Evolutionary conservation across 306 rosid genomes (phyloP).

Genomic region (Bauhinia variegata): DNA sequence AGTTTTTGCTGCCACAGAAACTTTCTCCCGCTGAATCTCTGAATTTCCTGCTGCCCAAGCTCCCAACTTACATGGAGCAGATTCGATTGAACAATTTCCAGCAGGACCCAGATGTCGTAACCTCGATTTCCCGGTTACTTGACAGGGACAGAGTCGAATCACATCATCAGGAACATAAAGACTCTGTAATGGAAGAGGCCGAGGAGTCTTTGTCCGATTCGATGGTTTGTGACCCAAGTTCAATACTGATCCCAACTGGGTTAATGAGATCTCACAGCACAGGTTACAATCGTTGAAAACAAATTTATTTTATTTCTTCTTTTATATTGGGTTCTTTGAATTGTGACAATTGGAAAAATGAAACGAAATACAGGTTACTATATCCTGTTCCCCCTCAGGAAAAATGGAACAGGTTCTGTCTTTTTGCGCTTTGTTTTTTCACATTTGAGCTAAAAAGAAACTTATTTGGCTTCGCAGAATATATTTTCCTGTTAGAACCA

Average conservation of each 20-base stretch:
- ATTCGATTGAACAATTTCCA: conserved; percentile 37
- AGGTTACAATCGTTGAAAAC: conserved; percentile 53
- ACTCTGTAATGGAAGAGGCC: conserved; percentile 43
- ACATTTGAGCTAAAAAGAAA: background rate
- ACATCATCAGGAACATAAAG: conserved; percentile 39
- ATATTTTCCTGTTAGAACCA: background rate
- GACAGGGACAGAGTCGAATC: conserved; percentile 20
- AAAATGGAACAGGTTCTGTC: background rate
- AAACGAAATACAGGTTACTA: conserved; percentile 14
- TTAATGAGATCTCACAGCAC: conserved; percentile 52
- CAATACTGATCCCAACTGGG: conserved; percentile 62
- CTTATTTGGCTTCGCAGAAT: background rate
- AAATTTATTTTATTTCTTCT: conserved; percentile 5
- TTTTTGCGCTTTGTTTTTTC: conserved; percentile 7
- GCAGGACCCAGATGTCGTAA: conserved; percentile 49
- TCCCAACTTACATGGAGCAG: conserved; percentile 47
- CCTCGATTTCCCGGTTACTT: conserved; percentile 12
- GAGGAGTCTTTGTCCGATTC: conserved; percentile 53
- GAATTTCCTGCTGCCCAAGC: conserved; percentile 27
- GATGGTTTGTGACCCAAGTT: conserved; percentile 60
- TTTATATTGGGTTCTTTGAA: background rate
- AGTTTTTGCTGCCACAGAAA: conserved; percentile 36
- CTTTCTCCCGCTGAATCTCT: conserved; percentile 9
- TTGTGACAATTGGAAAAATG: background rate
- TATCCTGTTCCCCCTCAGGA: background rate